Percentiles rank a stretch among this genome's conserved stretches.
Conservation (phyloP, 2,329 filamentous ascomycete species). For the Colletotrichum sidae region DNA sequence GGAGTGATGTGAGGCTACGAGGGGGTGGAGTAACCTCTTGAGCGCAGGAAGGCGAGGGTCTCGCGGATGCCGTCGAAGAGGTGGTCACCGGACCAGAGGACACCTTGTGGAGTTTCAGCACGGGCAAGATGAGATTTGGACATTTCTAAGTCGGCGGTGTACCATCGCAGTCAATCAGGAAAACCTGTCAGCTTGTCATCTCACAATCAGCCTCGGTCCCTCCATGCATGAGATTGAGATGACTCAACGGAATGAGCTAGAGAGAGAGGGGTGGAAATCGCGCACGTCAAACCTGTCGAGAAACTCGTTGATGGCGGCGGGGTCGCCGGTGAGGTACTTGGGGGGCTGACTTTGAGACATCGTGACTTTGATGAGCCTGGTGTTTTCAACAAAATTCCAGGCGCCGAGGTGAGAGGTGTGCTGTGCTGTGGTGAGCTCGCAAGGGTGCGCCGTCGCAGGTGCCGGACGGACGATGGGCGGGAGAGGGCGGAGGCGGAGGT, state of each 20-base stretch:
- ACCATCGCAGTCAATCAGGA: constrained; percentile 98
- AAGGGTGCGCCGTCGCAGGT: constrained; percentile 12
- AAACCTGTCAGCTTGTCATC: constrained; percentile 68
- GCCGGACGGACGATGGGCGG: constrained; percentile 15
- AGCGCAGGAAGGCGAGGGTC: constrained; percentile 84
- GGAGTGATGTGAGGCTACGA: constrained; percentile 5
- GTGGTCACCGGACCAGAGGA: constrained; percentile 95
- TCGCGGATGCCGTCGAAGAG: constrained; percentile 87
- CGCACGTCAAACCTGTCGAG: constrained; percentile 92
- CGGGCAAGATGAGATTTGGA: constrained; percentile 11
- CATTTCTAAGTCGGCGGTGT: constrained; percentile 40
- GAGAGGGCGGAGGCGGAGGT: constrained; percentile 4
- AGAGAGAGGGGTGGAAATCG: constrained; percentile 43
- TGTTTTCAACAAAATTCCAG: constrained; percentile 20
- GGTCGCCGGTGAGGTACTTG: constrained; percentile 84
- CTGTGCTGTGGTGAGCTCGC: constrained; percentile 24
- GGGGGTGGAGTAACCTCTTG: constrained; percentile 70
- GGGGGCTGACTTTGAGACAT: constrained; percentile 51
- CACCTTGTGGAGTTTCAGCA: constrained; percentile 67
- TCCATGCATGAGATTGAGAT: constrained; percentile 15
- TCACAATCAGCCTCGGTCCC: constrained; percentile 36
- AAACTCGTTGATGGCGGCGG: constrained; percentile 81
- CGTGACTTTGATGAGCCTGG: constrained; percentile 16
- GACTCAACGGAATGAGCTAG: constrained; percentile 28
- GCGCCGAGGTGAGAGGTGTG: constrained; percentile 8